Base-by-base conservation (phyloP, 768 basidiomycete genomes). In the Suillus luteus region DNA sequence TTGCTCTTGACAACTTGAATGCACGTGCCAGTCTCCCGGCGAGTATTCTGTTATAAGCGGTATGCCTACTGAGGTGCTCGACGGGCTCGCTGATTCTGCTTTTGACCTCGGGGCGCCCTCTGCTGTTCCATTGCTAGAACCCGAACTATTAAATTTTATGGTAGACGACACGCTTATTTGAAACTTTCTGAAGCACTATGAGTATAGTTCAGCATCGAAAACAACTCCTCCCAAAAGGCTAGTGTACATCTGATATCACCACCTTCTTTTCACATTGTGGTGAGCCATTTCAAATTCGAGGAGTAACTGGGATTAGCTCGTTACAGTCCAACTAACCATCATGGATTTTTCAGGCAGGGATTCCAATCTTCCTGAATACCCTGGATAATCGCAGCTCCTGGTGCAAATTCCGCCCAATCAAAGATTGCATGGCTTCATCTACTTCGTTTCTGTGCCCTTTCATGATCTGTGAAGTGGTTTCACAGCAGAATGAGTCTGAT, bases 1-100 rank as follows among this genome's bases (percentile, higher is more conserved):
- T 97, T 63, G 85, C 97, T 6, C 93, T 87, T 70, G 92, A 93
- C 73, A 92, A 93, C n/a, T n/a, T n/a, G n/a, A n/a, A n/a, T 66
- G 86, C 81, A 14, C 80, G 85, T 55, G 90, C 93, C 1, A 95
- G 95, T 5, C 77, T 97, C 70, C 91, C 96, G 85, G 96, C 93
- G 93, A 95, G n/a, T n/a, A n/a, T n/a, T n/a, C n/a, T n/a, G n/a
- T n/a, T n/a, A n/a, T n/a, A n/a, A n/a, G n/a, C 69, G 93, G 93
- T 40, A 94, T 92, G 17, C 93, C 93, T 5, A 90, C 86, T 19
- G 83, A 86, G 22, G 78, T 93, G 43, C 81, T 93, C 66, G 82
- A 82, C 63, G 81, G 80, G 71, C 75, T 93, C 35, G 80, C 85
- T 24, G 75, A 82, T 66, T 83, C 83, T 22, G 66, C 76, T n/a